Evolutionary conservation across 352 stramenopile genomes (phyloP).

Genomic region (Phytophthora europaea): DNA sequence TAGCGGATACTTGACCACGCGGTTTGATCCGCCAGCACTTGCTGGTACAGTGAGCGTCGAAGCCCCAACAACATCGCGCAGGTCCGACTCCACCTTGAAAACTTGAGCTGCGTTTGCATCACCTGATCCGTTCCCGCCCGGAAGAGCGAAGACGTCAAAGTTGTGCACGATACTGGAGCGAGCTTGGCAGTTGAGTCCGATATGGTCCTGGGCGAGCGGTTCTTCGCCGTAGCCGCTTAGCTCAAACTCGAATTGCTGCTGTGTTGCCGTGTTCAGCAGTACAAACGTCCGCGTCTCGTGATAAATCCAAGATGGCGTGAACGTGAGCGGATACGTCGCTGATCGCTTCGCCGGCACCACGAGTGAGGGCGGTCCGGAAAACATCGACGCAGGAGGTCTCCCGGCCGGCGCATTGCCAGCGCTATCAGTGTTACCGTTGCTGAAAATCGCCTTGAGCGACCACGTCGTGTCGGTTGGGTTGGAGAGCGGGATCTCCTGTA

Average conservation of each 20-base stretch:
- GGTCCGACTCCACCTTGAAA: conserved; percentile 93
- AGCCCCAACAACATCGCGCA: conserved; percentile 89
- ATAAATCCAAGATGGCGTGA: conserved; percentile 84
- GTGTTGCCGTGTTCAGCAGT: conserved; percentile 83
- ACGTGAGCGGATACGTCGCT: conserved; percentile 83
- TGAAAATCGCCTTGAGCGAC: conserved; percentile 81
- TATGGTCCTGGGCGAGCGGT: conserved; percentile 91
- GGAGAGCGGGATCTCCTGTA: conserved; percentile 92
- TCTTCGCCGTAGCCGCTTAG: conserved; percentile 89
- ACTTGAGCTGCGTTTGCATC: conserved; percentile 49
- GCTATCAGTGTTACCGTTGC: conserved; percentile 27
- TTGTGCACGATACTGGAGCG: conserved; percentile 82
- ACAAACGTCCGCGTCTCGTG: conserved; percentile 79
- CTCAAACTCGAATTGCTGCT: conserved; percentile 92
- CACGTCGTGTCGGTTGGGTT: conserved; percentile 91
- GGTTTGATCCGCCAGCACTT: conserved; percentile 11
- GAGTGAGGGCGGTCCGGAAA: conserved; percentile 74
- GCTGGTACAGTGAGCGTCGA: conserved; percentile 59
- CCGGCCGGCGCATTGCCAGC: conserved; percentile 13
- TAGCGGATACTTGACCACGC: conserved; percentile 75
- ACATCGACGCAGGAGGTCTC: conserved; percentile 48
- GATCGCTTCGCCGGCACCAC: conserved; percentile 79
- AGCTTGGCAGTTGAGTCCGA: conserved; percentile 88
- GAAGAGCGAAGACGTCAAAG: conserved; percentile 82
- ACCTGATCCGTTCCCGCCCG: conserved; percentile 26